phyloP scores from a whole-genome alignment of 176 grass and related monocot species.

The Thinopyrum elongatum region DNA sequence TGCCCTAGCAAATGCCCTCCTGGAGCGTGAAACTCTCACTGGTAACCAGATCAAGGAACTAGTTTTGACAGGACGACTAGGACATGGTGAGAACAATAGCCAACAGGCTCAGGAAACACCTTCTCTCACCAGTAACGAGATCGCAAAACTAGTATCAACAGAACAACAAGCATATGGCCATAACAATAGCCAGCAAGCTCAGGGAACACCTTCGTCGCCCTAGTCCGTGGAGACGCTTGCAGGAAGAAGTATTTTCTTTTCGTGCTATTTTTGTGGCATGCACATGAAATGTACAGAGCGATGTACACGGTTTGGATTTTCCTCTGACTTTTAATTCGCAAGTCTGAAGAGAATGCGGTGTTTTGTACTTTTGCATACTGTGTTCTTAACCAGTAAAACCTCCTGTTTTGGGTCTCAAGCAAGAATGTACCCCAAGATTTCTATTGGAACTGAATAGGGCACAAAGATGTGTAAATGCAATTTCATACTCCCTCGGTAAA shows the following conservation, averaged over 20 bases:
- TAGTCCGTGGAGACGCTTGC: not conserved
- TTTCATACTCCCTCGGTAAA: not conserved
- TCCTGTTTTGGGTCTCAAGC: not conserved
- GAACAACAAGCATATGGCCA: not conserved
- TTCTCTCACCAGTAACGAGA: not conserved
- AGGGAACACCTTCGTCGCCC: not conserved
- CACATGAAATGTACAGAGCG: not conserved
- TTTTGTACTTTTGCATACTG: not conserved
- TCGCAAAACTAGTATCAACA: not conserved
- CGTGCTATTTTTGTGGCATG: not conserved
- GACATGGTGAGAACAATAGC: not conserved
- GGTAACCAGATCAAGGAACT: too few relatives aligned
- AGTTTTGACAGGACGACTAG: not conserved
- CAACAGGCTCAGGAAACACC: not conserved
- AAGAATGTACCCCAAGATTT: not conserved
- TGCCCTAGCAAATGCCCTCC: not conserved
- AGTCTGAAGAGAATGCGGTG: not conserved
- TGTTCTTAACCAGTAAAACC: not conserved
- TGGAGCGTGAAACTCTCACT: not conserved
- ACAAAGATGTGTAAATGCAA: not conserved
- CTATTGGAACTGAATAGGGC: not conserved
- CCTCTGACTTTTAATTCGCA: not conserved
- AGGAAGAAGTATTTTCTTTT: not conserved
- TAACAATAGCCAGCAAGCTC: not conserved
- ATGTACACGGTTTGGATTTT: not conserved